These are phyloP conservation scores for Cichorium intybus DNA, from an alignment of 140 eudicot genomes.

Conservation along the genomic window DNA sequence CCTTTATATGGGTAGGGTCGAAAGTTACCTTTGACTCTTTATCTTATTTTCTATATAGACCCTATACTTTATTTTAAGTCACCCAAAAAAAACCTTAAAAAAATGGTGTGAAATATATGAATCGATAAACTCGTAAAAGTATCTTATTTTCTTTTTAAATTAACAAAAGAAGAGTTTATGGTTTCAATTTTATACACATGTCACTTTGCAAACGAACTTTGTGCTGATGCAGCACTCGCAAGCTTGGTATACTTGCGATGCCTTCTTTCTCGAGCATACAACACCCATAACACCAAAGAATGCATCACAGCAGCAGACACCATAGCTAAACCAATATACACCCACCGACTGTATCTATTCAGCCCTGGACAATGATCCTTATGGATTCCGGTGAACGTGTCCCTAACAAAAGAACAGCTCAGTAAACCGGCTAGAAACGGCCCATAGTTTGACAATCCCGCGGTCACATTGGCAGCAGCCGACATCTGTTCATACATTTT, in stretches of 20 bases:
- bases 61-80: too few relatives aligned
- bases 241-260: constrained; percentile 73
- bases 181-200: background rate
- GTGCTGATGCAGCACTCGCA: constrained; percentile 27
- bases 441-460: constrained; percentile 53
- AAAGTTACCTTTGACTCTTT: too few relatives aligned
- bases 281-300: constrained; percentile 76
- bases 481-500: constrained; percentile 65
- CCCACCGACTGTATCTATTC: constrained; percentile 57
- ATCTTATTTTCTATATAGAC: too few relatives aligned
- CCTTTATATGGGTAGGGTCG: too few relatives aligned
- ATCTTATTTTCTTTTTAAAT: too few relatives aligned
- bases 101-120: too few relatives aligned
- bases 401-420: constrained; percentile 70
- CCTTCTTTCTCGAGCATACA: constrained; percentile 90
- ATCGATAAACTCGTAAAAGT: too few relatives aligned
- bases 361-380: constrained; percentile 63
- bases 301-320: constrained; percentile 71
- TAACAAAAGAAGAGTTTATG: too few relatives aligned
- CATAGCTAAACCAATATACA: constrained; percentile 69
- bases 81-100: too few relatives aligned
- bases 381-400: constrained; percentile 45
- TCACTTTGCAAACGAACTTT: constrained; percentile 13
- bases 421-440: constrained; percentile 61
- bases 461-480: constrained; percentile 69